phyloP scores from a whole-genome alignment of 169 alveolate genomes.

The Cryptosporidium ubiquitum region DNA sequence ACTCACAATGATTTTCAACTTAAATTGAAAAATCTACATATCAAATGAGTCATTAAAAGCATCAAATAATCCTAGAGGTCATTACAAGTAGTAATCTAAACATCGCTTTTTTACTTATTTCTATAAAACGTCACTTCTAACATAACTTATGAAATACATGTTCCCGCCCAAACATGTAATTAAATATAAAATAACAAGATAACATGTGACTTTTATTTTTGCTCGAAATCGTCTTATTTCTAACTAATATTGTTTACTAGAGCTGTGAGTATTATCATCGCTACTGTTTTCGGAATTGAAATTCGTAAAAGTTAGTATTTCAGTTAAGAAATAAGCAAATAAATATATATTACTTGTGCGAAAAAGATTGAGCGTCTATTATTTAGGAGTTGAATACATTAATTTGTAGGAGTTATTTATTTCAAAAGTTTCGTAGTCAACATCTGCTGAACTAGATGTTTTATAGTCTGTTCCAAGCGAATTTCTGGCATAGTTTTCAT shows the following conservation, averaged over 20 bases:
- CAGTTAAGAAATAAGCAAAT: not conserved
- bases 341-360: not conserved
- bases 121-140: too few relatives aligned
- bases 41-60: too few relatives aligned
- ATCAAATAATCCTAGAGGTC: too few relatives aligned
- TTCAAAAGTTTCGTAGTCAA: not conserved
- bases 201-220: not conserved
- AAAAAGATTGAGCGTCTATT: not conserved
- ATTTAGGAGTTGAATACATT: not conserved
- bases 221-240: not conserved
- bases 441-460: not conserved
- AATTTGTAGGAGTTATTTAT: too few relatives aligned
- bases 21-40: too few relatives aligned
- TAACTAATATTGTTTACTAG: too few relatives aligned
- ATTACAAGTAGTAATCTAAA: too few relatives aligned
- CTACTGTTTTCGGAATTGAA: not conserved
- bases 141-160: not conserved
- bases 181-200: too few relatives aligned
- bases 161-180: not conserved
- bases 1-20: too few relatives aligned
- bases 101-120: too few relatives aligned
- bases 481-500: not conserved
- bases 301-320: too few relatives aligned
- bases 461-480: not conserved
- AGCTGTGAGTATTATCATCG: not conserved